Base-by-base conservation (phyloP, 441 rosid genomes). In the Capsella rubella region DNA sequence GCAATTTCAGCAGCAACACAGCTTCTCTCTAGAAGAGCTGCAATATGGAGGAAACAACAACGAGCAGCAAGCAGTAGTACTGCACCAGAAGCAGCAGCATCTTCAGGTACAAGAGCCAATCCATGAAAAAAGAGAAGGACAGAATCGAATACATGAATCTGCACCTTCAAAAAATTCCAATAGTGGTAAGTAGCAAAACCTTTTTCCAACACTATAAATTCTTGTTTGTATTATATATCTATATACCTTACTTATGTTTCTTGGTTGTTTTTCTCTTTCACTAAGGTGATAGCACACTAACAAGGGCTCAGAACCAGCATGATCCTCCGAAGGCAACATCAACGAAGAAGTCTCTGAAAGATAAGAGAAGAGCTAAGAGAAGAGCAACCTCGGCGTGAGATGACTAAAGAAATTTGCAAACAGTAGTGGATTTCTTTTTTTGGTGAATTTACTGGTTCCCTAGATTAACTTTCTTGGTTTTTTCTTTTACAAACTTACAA, bases 131-230 rank as follows among this genome's bases (percentile, higher is more conserved):
- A 39, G 29, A 34, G 8, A 56, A 0, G 13, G 27, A 15, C 42
- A n/a, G 43, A 15, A 57, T 16, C 4, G 1, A 43, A 9, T 3
- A 29, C 37, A 13, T 34, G 59, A 60, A n/a, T 37, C 59, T 49
- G 31, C 21, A 29, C 53, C n/a, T 71, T n/a, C 21, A 28, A 40
- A 61, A 60, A 28, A 35, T 57, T 43, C 57, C 35, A 3, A 28
- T 15, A n/a, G 6, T 73, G 58, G 77, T 73, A 55, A 73, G 43
- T 73, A 45, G 58, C 56, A 42, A 21, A 54, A 54, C 40, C 21
- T 18, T 31, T 64, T 72, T 53, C 50, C 13, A 52, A 35, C 31
- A 31, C 34, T 32, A 34, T 8, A 53, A 29, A 40, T 6, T 37
- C 42, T 49, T 35, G 50, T 59, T 35, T 13, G 13, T 49, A 43